These are phyloP conservation scores for Pichia inconspicua DNA, from an alignment of 1,139 yeast species.

Conservation along the genomic window DNA sequence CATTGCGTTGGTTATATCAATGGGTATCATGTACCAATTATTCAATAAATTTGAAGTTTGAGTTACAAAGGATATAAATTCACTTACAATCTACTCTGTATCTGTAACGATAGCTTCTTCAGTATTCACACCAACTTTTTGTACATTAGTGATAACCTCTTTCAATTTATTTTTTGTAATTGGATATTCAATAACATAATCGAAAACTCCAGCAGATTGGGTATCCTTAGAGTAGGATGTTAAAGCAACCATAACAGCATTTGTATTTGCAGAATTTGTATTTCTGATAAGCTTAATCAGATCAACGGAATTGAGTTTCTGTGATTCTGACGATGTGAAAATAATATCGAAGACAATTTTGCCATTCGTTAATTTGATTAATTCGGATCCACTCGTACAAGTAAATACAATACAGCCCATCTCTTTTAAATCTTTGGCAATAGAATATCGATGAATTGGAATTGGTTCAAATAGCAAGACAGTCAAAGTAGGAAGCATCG, in stretches of 20 bases:
- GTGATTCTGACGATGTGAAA: conserved; percentile 63
- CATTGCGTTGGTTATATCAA: not conserved
- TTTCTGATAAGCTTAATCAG: conserved; percentile 70
- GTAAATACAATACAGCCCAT: conserved; percentile 78
- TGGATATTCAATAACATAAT: conserved; percentile 72
- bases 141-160: conserved; percentile 15
- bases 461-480: conserved; percentile 81
- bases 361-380: conserved; percentile 75
- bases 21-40: not conserved
- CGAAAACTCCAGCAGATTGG: conserved; percentile 47
- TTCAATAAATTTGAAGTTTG: not conserved
- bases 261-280: conserved; percentile 67
- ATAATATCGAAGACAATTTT: conserved; percentile 80
- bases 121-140: conserved; percentile 10
- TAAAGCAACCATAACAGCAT: conserved; percentile 71
- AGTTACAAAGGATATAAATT: not conserved
- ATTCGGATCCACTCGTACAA: conserved; percentile 74
- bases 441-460: conserved; percentile 69
- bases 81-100: conserved; percentile 17
- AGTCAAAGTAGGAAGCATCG: conserved; percentile 12
- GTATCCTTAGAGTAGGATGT: conserved; percentile 74
- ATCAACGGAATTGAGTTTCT: conserved; percentile 56
- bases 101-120: conserved; percentile 28
- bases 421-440: conserved; percentile 55
- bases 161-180: conserved; percentile 40